A percentile compares a stretch with the other conserved stretches of the same genome.
These are phyloP conservation scores for Termitomyces sp. DNA, from an alignment of 768 basidiomycete species.

Conservation along the genomic window DNA sequence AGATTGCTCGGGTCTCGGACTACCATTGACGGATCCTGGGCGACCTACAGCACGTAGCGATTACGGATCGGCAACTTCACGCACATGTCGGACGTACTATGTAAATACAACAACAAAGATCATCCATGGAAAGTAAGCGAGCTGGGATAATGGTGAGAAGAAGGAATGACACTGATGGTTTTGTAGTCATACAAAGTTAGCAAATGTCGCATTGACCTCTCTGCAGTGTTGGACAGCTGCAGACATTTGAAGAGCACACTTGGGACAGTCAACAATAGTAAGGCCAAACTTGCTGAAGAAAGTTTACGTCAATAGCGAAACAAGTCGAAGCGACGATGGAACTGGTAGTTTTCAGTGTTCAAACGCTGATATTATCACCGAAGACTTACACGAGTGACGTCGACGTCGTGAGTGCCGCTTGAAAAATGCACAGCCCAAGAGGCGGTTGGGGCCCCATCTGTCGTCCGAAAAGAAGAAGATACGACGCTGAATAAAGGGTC, in stretches of 20 bases:
- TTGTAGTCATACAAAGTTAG: background rate
- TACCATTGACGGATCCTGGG: background rate
- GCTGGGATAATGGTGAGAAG: background rate
- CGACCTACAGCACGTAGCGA: background rate
- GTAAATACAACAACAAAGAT: background rate
- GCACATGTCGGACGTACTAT: background rate
- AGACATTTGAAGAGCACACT: background rate
- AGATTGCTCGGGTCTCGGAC: background rate
- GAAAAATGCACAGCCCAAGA: background rate
- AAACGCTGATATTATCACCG: background rate
- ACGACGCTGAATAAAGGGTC: constrained; percentile 3
- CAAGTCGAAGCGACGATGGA: constrained; percentile 2
- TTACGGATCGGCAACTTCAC: background rate
- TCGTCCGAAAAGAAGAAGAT: background rate
- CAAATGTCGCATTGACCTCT: background rate
- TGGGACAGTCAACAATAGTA: background rate
- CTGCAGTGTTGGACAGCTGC: background rate
- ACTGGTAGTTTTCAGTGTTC: background rate
- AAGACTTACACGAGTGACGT: constrained; percentile 2
- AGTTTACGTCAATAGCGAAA: constrained; percentile 4
- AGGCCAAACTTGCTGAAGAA: background rate
- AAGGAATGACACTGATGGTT: too few relatives aligned
- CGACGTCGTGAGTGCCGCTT: background rate
- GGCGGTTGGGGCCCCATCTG: background rate
- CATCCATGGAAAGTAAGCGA: background rate